Base-by-base conservation (phyloP, 2,329 filamentous ascomycete species). In the Fusarium aywerte region DNA sequence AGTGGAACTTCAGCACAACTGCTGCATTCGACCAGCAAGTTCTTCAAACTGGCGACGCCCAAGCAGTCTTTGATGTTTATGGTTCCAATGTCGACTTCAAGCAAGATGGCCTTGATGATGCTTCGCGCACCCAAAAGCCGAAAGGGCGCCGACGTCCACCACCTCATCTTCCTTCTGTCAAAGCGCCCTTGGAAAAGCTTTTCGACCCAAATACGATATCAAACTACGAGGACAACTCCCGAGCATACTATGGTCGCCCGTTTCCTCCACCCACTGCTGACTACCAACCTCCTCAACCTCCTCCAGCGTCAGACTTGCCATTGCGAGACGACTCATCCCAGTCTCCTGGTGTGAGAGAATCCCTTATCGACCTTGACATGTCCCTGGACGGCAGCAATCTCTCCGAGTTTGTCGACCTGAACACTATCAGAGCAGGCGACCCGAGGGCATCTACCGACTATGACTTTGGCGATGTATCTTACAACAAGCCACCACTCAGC, bases 1-100 rank as follows among this genome's bases (percentile, higher is more conserved):
- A 89, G 65, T 90, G 88, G 88, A 90, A 89, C 62, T 90, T 90
- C 65, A 89, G 85, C 71, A 89, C 87, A 1, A 90, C 88, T 0
- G 81, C 86, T 18, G 85, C 84, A n/a, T 90, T 90, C 66, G 88
- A 89, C 69, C 82, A 85, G 68, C 81, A 85, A 57, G 80, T 88
- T 13, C 80, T 86, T 58, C 79, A 82, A 62, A 80, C 81, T 45
- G 80, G 82, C 20, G 85, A 86, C 68, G 82, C 83, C 1, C 84
- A 87, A 70, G 86, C 87, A 43, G 85, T 89, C 5, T 86, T 83
- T 69, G 86, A 90, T 61, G 85, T 85, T 13, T 87, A 90, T 64
- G 87, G 87, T 7, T 82, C 83, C 15, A 80, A 83, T 43, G 83
- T 89, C 38, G 87, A 88, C 52, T 85, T 88, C 32, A 77, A 77